Evolutionary conservation across 140 eudicot species (phyloP).

Genomic region (Bidens hawaiensis): DNA sequence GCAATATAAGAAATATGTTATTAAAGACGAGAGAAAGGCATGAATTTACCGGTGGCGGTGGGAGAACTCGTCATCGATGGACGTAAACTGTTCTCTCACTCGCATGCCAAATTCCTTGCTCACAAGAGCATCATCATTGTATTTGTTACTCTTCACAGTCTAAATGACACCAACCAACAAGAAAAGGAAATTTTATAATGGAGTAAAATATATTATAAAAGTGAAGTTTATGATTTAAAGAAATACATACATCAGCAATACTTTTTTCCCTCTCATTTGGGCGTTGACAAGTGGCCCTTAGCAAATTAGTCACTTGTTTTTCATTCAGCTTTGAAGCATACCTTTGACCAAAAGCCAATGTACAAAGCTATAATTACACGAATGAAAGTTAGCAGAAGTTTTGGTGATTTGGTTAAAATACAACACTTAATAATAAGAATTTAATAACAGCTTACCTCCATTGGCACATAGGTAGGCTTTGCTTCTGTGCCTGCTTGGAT

Average conservation of each 20-base stretch:
- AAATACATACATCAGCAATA: constrained; percentile 24
- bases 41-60: constrained; percentile 51
- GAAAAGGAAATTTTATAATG: neutral
- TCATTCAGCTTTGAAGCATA: constrained; percentile 46
- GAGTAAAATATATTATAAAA: neutral
- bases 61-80: constrained; percentile 65
- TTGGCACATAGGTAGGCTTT: constrained; percentile 52
- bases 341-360: neutral
- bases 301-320: constrained; percentile 46
- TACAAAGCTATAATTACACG: neutral
- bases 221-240: neutral
- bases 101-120: constrained; percentile 53
- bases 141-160: constrained; percentile 41
- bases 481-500: constrained; percentile 49
- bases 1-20: neutral
- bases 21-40: neutral
- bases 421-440: neutral
- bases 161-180: constrained; percentile 16
- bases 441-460: constrained; percentile 60
- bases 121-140: constrained; percentile 34
- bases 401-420: too few species aligned
- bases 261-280: constrained; percentile 35
- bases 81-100: constrained; percentile 30
- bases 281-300: constrained; percentile 59
- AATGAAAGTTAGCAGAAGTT: neutral